These are phyloP conservation scores for Russula brevipes DNA, from an alignment of 768 basidiomycete species.

Conservation along the genomic window DNA sequence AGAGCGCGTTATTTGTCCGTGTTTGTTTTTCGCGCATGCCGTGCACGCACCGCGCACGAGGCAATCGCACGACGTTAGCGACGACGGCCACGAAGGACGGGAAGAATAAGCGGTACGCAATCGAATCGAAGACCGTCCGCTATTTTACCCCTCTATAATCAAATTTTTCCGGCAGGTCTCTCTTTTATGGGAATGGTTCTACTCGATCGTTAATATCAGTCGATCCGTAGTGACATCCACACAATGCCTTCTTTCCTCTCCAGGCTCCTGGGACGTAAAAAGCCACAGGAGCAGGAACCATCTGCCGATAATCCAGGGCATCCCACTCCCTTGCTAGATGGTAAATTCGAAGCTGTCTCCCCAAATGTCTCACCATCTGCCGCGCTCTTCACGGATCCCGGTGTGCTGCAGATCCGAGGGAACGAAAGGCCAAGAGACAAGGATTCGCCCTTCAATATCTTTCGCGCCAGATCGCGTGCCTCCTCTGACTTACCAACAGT, in stretches of 20 bases:
- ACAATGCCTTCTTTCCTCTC: constrained; percentile 63
- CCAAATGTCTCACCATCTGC: constrained; percentile 39
- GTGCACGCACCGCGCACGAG: neutral
- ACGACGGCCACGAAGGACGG: constrained; percentile 1
- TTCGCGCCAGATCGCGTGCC: constrained; percentile 44
- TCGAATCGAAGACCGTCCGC: neutral
- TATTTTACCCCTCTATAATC: neutral
- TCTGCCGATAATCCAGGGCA: constrained; percentile 36
- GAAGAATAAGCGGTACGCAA: neutral
- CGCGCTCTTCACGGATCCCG: constrained; percentile 28
- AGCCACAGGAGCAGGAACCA: constrained; percentile 47
- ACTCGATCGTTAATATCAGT: constrained; percentile 13
- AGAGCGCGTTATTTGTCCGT: constrained; percentile 17
- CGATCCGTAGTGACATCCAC: constrained; percentile 7
- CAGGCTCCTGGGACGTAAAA: constrained; percentile 74
- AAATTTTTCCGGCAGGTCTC: neutral
- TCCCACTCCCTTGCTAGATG: constrained; percentile 54
- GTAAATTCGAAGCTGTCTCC: constrained; percentile 68
- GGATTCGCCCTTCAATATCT: constrained; percentile 45
- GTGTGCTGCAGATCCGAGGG: constrained; percentile 33
- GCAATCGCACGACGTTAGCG: neutral
- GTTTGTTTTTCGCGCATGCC: neutral
- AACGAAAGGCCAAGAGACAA: constrained; percentile 35
- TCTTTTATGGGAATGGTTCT: neutral
- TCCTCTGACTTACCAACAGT: constrained; percentile 32